A percentile compares a stretch with the other conserved stretches of the same genome.
Evolutionary conservation across 176 grass and related monocot species (phyloP).

Genomic region (Carex parvula): DNA sequence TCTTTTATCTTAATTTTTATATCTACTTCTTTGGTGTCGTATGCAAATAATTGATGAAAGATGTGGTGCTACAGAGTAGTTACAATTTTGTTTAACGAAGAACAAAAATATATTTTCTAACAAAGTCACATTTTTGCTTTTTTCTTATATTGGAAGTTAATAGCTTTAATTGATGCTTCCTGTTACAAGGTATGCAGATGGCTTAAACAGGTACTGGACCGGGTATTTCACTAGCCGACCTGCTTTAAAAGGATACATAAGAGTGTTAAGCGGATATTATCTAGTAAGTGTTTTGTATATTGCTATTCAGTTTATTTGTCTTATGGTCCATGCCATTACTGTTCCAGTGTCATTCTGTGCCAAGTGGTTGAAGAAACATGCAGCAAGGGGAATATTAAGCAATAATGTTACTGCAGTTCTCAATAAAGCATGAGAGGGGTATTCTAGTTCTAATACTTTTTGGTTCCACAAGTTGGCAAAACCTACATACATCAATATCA

Average conservation of each 20-base stretch:
- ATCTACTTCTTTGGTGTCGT: neutral
- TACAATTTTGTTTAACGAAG: neutral
- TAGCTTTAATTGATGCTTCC: conserved; percentile 29
- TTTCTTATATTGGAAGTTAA: conserved; percentile 1
- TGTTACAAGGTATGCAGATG: conserved; percentile 81
- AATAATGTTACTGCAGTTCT: neutral
- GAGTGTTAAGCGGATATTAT: conserved; percentile 82
- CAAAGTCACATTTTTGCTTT: neutral
- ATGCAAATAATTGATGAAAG: neutral
- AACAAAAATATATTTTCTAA: neutral
- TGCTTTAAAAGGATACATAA: conserved; percentile 78
- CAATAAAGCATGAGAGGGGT: neutral
- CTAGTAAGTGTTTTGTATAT: conserved; percentile 38
- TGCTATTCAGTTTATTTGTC: neutral
- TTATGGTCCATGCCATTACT: neutral
- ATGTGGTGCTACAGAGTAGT: neutral
- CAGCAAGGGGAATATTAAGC: neutral
- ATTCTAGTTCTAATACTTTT: neutral
- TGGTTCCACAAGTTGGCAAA: conserved; percentile 1
- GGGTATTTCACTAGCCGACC: conserved; percentile 97
- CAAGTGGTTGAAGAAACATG: neutral
- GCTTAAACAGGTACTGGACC: conserved; percentile 80
- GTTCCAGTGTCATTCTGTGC: neutral
- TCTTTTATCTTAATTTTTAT: neutral
- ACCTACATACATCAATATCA: neutral